Percentiles rank a stretch among this genome's conserved stretches.
phyloP scores from a whole-genome alignment of 192 early-diverging fungal genomes.

The Coemansia sp. region DNA sequence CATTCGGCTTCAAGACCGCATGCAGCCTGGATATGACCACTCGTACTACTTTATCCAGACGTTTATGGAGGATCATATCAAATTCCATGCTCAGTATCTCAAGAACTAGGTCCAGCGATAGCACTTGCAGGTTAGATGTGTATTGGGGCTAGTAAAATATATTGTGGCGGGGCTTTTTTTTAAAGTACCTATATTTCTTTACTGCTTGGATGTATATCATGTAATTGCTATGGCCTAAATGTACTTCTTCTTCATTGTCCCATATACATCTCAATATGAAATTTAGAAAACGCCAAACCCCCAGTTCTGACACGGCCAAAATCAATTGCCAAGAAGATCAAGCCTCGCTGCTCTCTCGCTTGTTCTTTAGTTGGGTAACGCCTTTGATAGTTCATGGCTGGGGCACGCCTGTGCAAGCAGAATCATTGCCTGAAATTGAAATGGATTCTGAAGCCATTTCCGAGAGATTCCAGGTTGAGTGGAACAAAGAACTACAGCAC shows the following conservation, averaged over 20 bases:
- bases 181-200: too few relatives aligned
- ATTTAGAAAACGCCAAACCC: too few relatives aligned
- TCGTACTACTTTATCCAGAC: slow-evolving; percentile 81
- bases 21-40: slow-evolving; percentile 84
- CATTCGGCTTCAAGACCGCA: slow-evolving; percentile 58
- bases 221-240: background rate
- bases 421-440: slow-evolving; percentile 36
- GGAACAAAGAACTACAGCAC: slow-evolving; percentile 21
- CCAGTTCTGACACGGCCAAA: background rate
- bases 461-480: slow-evolving; percentile 22
- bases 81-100: slow-evolving; percentile 66
- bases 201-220: too few relatives aligned
- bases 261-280: too few relatives aligned
- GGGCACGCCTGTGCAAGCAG: slow-evolving; percentile 25
- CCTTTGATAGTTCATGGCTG: slow-evolving; percentile 41
- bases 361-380: slow-evolving; percentile 47
- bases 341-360: slow-evolving; percentile 36
- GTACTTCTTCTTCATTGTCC: background rate
- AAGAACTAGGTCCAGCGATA: background rate
- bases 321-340: slow-evolving; percentile 21
- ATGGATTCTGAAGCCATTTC: slow-evolving; percentile 27
- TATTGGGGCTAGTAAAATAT: too few relatives aligned
- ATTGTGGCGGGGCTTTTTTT: too few relatives aligned
- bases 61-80: slow-evolving; percentile 75
- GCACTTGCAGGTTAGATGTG: too few relatives aligned